Evolutionary conservation across 2,329 filamentous ascomycete species (phyloP).

Genomic region (Huntiella decipiens): DNA sequence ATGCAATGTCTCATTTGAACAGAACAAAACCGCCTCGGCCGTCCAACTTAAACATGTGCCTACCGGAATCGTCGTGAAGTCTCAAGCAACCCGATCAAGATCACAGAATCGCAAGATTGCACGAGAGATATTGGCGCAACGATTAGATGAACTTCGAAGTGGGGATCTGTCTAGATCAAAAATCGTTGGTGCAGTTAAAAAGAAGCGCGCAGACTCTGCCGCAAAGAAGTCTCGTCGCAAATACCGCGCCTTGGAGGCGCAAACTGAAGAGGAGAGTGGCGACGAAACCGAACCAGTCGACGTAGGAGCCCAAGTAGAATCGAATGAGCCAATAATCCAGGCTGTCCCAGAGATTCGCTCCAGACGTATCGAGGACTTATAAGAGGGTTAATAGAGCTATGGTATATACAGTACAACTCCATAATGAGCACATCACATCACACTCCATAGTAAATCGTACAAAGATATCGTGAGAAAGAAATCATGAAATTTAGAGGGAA

Average conservation of each 20-base stretch:
- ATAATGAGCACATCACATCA: not conserved
- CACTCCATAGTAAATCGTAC: not conserved
- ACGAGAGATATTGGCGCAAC: constrained; percentile 54
- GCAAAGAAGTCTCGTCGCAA: constrained; percentile 71
- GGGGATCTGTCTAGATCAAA: constrained; percentile 49
- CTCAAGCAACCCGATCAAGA: constrained; percentile 73
- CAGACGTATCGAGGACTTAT: not conserved
- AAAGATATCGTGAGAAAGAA: constrained; percentile 4
- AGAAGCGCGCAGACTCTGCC: constrained; percentile 54
- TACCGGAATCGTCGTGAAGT: constrained; percentile 85
- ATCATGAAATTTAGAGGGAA: constrained; percentile 1
- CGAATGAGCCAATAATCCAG: not conserved
- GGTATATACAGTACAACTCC: not conserved
- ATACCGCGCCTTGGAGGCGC: constrained; percentile 42
- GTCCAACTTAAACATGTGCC: constrained; percentile 83
- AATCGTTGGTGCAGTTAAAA: constrained; percentile 42
- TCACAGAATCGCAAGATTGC: constrained; percentile 78
- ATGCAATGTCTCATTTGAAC: constrained; percentile 2
- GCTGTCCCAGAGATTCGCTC: not conserved
- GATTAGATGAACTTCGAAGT: constrained; percentile 51
- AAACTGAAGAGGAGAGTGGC: constrained; percentile 17
- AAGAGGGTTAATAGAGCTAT: not conserved
- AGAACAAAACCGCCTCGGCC: constrained; percentile 93
- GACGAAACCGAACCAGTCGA: not conserved
- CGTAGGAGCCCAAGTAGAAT: not conserved